These are phyloP conservation scores for Speleostelium caveatum DNA, from an alignment of 78 protist genomes.

Conservation along the genomic window DNA sequence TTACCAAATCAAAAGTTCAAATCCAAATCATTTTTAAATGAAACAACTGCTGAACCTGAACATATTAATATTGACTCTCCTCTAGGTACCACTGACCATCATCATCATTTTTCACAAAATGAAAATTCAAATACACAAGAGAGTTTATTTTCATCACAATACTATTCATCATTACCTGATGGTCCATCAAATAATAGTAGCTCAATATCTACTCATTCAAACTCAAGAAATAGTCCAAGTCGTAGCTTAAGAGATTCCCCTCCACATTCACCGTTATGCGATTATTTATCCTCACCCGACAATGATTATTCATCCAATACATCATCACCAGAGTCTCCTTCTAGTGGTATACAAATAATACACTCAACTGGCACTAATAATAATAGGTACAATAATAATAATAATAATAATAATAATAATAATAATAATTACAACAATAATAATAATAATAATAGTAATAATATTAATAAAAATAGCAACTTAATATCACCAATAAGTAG, in stretches of 20 bases:
- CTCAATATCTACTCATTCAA: not conserved
- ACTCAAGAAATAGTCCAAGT: no score
- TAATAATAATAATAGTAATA: not conserved
- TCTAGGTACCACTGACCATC: not conserved
- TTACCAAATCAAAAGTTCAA: not conserved
- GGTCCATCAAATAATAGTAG: not conserved
- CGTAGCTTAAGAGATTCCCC: no score
- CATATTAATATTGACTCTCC: not conserved
- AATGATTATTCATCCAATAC: not conserved
- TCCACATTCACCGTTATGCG: no score
- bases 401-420: no score
- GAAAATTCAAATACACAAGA: not conserved
- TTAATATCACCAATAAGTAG: no score
- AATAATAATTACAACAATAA: not conserved
- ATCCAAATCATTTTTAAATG: not conserved
- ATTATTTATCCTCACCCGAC: no score
- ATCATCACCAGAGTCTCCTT: not conserved
- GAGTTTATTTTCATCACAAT: not conserved
- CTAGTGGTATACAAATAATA: not conserved
- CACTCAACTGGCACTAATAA: not conserved
- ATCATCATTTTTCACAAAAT: not conserved
- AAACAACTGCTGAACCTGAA: conserved; percentile 2
- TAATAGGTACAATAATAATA: not conserved
- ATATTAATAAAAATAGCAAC: no score
- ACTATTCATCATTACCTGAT: not conserved